phyloP scores from a whole-genome alignment of 2,329 filamentous ascomycete genomes.

The Tolypocladium inflatum region DNA sequence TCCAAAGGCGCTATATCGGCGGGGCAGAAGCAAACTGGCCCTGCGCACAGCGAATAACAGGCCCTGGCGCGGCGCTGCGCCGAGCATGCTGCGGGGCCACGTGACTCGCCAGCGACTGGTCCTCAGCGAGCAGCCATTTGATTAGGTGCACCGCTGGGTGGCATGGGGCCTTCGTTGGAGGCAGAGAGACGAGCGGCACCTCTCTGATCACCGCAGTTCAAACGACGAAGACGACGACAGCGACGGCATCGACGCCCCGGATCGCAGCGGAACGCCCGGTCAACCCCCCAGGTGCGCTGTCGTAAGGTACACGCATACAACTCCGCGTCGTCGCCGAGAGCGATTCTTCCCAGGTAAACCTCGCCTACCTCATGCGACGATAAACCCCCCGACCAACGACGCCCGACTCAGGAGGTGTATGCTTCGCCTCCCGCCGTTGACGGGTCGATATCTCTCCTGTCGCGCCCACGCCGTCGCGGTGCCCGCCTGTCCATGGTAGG shows the following conservation, averaged over 20 bases:
- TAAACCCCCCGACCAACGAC: slow-evolving; percentile 13
- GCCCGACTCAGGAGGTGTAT: slow-evolving; percentile 22
- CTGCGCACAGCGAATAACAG: background rate
- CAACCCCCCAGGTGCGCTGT: background rate
- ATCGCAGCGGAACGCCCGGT: background rate
- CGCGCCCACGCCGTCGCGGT: slow-evolving; percentile 15
- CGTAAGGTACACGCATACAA: background rate
- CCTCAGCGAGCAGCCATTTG: background rate
- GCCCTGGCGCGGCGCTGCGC: background rate
- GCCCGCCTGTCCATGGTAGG: slow-evolving; percentile 18
- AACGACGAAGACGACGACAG: background rate
- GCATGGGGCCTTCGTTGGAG: background rate
- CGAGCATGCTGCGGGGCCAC: background rate
- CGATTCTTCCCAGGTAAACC: background rate
- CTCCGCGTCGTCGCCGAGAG: background rate
- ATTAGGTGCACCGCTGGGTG: background rate
- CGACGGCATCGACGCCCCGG: background rate
- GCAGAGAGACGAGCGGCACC: background rate
- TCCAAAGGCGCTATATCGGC: background rate
- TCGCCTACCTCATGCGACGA: slow-evolving; percentile 19
- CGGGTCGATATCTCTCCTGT: slow-evolving; percentile 9
- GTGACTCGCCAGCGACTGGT: slow-evolving; percentile 1
- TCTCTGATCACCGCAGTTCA: background rate
- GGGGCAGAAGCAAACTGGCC: background rate
- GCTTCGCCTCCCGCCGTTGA: slow-evolving; percentile 15